A percentile compares a stretch with the other conserved stretches of the same genome.
phyloP scores from a whole-genome alignment of 345 rosid genomes.

The Clausena lansium region DNA sequence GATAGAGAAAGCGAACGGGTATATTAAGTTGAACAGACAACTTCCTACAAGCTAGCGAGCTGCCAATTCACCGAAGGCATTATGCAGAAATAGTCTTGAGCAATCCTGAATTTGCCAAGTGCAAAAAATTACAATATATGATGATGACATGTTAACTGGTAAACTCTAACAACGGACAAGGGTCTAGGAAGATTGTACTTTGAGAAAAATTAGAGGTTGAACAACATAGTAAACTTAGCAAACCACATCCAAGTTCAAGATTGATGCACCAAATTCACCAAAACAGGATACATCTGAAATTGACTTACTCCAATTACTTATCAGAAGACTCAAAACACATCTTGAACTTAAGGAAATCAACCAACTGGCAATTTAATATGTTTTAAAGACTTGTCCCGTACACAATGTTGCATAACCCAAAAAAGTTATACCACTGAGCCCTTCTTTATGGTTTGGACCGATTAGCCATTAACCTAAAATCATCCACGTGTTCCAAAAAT shows the following conservation, averaged over 20 bases:
- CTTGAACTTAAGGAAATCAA: background rate
- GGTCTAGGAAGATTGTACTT: background rate
- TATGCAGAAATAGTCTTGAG: background rate
- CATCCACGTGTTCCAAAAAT: background rate
- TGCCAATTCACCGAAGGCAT: background rate
- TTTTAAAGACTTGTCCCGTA: background rate
- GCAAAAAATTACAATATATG: background rate
- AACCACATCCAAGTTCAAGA: background rate
- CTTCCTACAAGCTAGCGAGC: background rate
- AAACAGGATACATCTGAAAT: background rate
- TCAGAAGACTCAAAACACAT: background rate
- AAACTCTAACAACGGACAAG: background rate
- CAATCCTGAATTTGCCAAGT: background rate
- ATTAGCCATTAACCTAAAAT: background rate
- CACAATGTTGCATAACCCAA: background rate
- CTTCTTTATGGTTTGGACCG: background rate
- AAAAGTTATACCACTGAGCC: background rate
- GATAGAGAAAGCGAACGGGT: background rate
- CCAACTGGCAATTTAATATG: background rate
- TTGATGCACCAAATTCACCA: background rate
- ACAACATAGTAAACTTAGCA: background rate
- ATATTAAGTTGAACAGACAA: background rate
- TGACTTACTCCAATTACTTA: background rate
- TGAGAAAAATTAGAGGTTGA: background rate
- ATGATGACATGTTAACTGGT: background rate